Evolutionary conservation across 23 red algal species (phyloP).

Genomic region (Gracilaria gracilis): DNA sequence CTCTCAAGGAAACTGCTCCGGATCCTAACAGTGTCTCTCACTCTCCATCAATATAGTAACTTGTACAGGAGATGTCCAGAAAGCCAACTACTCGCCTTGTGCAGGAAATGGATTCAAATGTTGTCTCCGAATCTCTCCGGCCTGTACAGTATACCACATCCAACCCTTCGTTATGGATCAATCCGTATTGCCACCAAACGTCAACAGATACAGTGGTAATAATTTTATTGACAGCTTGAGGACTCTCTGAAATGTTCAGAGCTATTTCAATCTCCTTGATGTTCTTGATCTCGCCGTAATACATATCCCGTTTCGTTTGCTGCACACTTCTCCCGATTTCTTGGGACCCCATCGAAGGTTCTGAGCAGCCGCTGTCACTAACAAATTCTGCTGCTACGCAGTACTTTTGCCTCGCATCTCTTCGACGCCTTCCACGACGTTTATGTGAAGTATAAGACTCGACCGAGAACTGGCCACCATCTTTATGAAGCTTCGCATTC

Average conservation of each 20-base stretch:
- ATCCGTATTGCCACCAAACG: not conserved
- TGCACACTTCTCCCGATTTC: too few relatives aligned
- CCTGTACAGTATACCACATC: not conserved
- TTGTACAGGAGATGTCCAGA: not conserved
- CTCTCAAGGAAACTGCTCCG: too few relatives aligned
- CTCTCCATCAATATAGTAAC: slow-evolving; percentile 1
- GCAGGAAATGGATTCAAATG: not conserved
- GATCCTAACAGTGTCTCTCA: not conserved
- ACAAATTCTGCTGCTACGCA: not conserved
- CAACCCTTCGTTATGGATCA: not conserved
- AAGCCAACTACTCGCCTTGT: slow-evolving; percentile 1
- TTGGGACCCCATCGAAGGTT: not conserved
- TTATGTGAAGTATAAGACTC: not conserved
- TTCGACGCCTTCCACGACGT: not conserved
- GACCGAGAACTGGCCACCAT: too few relatives aligned
- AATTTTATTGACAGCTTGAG: too few relatives aligned
- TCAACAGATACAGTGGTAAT: not conserved
- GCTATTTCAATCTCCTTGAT: too few relatives aligned
- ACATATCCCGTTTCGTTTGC: too few relatives aligned
- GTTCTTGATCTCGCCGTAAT: too few relatives aligned
- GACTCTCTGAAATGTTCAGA: too few relatives aligned
- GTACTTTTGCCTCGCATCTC: not conserved
- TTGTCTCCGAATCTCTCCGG: not conserved
- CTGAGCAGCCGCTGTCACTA: not conserved
- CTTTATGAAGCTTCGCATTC: too few relatives aligned